These are phyloP conservation scores for Margaritispora aquatica DNA, from an alignment of 495 filamentous ascomycete species.

Conservation along the genomic window DNA sequence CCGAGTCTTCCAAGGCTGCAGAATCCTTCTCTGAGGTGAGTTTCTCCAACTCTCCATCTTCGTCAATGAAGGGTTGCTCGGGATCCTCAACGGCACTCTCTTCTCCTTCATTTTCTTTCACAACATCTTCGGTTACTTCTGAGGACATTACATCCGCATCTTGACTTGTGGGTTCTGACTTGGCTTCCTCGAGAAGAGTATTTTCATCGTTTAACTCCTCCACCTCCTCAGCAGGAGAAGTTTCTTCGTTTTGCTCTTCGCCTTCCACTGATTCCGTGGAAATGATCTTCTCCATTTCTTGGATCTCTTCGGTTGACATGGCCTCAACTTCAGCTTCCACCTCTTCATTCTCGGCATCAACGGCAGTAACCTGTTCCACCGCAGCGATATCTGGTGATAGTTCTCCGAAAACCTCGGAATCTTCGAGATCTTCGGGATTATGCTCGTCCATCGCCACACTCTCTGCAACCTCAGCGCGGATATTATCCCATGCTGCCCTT, in stretches of 20 bases:
- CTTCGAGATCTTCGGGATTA: conserved; percentile 9
- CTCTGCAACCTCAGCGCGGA: conserved; percentile 46
- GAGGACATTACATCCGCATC: neutral
- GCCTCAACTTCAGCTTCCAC: conserved; percentile 11
- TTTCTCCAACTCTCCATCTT: too few relatives aligned
- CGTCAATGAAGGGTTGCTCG: neutral
- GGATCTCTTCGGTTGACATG: neutral
- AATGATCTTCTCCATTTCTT: conserved; percentile 3
- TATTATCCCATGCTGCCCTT: conserved; percentile 39
- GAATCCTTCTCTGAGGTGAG: too few relatives aligned
- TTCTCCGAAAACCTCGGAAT: conserved; percentile 6
- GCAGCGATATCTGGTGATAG: neutral
- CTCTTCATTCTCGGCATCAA: neutral
- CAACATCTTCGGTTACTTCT: conserved; percentile 22
- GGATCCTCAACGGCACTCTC: conserved; percentile 1
- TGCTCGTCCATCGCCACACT: conserved; percentile 46
- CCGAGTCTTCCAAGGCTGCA: too few relatives aligned
- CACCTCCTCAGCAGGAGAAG: neutral
- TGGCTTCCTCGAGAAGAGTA: too few relatives aligned
- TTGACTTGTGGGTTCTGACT: too few relatives aligned
- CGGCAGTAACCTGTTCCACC: neutral
- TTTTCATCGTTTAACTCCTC: conserved; percentile 13
- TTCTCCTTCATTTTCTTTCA: conserved; percentile 21
- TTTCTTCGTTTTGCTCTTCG: neutral
- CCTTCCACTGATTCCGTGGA: conserved; percentile 12